Percentiles rank a stretch among this genome's conserved stretches.
Conservation (phyloP, 495 filamentous ascomycete genomes). For the Paragyromitra xinjiangensis region DNA sequence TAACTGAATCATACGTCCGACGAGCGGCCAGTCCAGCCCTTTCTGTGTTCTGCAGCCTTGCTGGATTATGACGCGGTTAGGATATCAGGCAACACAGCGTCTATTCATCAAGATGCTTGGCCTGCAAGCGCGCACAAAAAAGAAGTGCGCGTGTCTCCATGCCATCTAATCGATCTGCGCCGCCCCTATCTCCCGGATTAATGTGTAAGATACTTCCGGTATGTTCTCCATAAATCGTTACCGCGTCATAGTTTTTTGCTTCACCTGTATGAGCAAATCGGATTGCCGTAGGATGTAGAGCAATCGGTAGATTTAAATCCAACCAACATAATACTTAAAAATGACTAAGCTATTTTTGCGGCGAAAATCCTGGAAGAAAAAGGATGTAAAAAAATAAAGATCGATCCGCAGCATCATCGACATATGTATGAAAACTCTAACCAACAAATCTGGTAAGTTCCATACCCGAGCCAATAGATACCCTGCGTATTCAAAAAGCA, state of each 20-base stretch:
- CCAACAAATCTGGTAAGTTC: slow-evolving; percentile 33
- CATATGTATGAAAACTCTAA: slow-evolving; percentile 42
- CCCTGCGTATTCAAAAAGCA: not conserved
- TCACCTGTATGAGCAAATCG: not conserved
- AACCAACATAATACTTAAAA: not conserved
- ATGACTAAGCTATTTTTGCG: not conserved
- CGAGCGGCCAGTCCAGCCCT: slow-evolving; percentile 30
- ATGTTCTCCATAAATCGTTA: not conserved
- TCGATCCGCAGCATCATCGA: slow-evolving; percentile 20
- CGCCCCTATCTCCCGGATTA: slow-evolving; percentile 24
- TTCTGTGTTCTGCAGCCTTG: not conserved
- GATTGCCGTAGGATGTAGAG: too few relatives aligned
- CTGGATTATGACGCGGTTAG: slow-evolving; percentile 9
- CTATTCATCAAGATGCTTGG: slow-evolving; percentile 12
- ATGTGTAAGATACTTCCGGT: slow-evolving; percentile 15
- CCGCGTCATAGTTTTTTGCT: not conserved
- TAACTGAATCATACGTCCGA: slow-evolving; percentile 35
- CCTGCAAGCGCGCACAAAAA: slow-evolving; percentile 12
- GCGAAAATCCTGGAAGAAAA: not conserved
- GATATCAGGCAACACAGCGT: slow-evolving; percentile 6
- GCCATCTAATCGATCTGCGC: slow-evolving; percentile 5
- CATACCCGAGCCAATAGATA: slow-evolving; percentile 34
- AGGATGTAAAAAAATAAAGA: not conserved
- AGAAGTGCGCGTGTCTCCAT: not conserved
- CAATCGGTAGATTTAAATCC: not conserved